Base-by-base conservation (phyloP, 371 early-diverging fungal genomes). In the Lichtheimia ornata region DNA sequence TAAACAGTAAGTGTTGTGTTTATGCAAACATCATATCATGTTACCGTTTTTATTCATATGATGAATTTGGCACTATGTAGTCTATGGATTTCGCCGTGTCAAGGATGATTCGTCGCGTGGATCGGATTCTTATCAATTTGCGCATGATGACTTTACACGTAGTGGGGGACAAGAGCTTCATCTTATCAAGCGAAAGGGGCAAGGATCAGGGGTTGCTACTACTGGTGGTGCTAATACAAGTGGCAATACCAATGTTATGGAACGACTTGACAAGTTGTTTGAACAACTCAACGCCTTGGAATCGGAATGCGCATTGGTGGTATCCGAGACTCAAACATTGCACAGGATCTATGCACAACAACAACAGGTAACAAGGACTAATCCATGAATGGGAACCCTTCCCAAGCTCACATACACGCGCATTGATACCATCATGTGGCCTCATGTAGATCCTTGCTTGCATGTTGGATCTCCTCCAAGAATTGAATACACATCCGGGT, bases 1-100 rank as follows among this genome's bases (percentile, higher is more conserved):
- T 59, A 14, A 59, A 59, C 44, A 59, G 60, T 59, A 41, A 50
- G 60, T 52, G 17, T 24, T 20, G 9, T 24, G 13, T 45, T 18
- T 47, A 47, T 47, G 22, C 11, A 22, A 47, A 45, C 44, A 45
- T 13, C 2, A 1, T 6, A 3, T 13, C 18, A 13, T 28, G 45
- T 6, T 25, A 7, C 12, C 13, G 12, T 18, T 18, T 47, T 3
- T 18, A 5, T 47, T 56, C 13, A 56, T 25, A 44, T 20, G 12
- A 9, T 18, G 22, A 22, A 1, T 22, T 22, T 22, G 22, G 22
- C 17, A 1, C 11, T 17, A n/a, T 51, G 3, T 11, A 59, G 60
- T 59, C 18, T 59, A 59, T 35, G 52, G 44, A n/a, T 59, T 59
- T 52, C 60, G 47, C 44, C 50, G 47, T 51, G 24, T 50, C 20